These are phyloP conservation scores for Aschersonia sp. DNA, from an alignment of 2,329 filamentous ascomycete genomes.

Conservation along the genomic window DNA sequence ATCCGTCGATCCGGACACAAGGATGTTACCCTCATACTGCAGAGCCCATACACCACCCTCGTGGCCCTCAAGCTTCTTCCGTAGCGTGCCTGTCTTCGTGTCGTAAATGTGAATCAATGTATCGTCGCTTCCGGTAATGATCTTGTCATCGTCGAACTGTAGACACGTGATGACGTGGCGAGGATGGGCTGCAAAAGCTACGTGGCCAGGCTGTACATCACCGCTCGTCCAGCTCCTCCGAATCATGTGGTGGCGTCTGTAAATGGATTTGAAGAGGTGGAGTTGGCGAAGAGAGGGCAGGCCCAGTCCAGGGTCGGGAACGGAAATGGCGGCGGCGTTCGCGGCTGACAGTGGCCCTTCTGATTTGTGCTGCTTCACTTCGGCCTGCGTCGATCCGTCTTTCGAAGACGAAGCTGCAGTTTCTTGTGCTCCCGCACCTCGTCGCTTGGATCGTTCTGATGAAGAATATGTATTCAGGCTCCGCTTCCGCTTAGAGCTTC, in stretches of 20 bases:
- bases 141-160: conserved; percentile 96
- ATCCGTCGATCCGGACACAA: conserved; percentile 94
- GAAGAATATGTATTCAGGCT: conserved; percentile 26
- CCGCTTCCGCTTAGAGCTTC: conserved; percentile 43
- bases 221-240: conserved; percentile 84
- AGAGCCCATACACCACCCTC: conserved; percentile 97
- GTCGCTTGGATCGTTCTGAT: conserved; percentile 38
- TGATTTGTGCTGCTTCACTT: conserved; percentile 38
- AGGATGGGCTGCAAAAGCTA: conserved; percentile 92
- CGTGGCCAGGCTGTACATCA: conserved; percentile 70
- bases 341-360: conserved; percentile 81
- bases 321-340: conserved; percentile 65
- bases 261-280: conserved; percentile 92
- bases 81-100: conserved; percentile 79
- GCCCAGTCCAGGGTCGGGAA: conserved; percentile 70
- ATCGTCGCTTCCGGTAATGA: conserved; percentile 93
- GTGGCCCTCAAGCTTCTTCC: conserved; percentile 76
- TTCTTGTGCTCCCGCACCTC: conserved; percentile 31
- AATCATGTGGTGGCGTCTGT: conserved; percentile 84
- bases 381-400: conserved; percentile 11
- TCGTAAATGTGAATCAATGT: conserved; percentile 97
- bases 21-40: conserved; percentile 86
- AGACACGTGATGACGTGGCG: conserved; percentile 94
- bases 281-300: conserved; percentile 65
- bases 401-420: conserved; percentile 1